phyloP scores from a whole-genome alignment of 495 filamentous ascomycete species.

The Talaromyces stipitatus region DNA sequence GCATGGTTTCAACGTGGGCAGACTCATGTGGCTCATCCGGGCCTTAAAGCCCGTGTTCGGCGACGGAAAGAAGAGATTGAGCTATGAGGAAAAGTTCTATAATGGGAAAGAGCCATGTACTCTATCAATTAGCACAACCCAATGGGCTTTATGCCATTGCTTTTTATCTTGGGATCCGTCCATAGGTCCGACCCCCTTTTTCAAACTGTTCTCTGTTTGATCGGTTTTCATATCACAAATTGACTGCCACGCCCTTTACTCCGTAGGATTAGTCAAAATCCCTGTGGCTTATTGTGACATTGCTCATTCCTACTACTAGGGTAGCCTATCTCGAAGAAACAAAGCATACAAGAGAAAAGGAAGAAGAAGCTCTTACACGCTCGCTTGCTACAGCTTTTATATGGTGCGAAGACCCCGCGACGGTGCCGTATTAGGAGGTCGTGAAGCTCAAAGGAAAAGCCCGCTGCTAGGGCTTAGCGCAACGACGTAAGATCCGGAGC shows the following conservation, averaged over 20 bases:
- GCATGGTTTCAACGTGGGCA: background rate
- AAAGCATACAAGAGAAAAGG: background rate
- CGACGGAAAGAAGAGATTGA: constrained; percentile 5
- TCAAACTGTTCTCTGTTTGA: background rate
- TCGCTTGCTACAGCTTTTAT: background rate
- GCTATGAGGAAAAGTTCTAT: background rate
- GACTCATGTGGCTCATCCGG: background rate
- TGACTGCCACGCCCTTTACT: background rate
- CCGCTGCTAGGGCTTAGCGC: background rate
- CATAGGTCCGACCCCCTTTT: background rate
- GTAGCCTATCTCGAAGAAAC: background rate
- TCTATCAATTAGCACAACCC: background rate
- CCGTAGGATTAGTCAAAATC: background rate
- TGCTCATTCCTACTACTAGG: background rate
- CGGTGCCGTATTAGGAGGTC: background rate
- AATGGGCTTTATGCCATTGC: background rate
- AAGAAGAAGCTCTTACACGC: background rate
- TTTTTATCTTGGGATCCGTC: background rate
- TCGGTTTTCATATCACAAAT: background rate
- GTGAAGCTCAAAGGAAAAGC: background rate
- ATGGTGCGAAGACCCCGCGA: background rate
- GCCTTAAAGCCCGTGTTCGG: background rate
- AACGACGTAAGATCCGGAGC: background rate
- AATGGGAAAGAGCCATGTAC: background rate
- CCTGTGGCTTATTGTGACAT: background rate